Evolutionary conservation across 495 filamentous ascomycete genomes (phyloP).

Genomic region (Tuber brumale): DNA sequence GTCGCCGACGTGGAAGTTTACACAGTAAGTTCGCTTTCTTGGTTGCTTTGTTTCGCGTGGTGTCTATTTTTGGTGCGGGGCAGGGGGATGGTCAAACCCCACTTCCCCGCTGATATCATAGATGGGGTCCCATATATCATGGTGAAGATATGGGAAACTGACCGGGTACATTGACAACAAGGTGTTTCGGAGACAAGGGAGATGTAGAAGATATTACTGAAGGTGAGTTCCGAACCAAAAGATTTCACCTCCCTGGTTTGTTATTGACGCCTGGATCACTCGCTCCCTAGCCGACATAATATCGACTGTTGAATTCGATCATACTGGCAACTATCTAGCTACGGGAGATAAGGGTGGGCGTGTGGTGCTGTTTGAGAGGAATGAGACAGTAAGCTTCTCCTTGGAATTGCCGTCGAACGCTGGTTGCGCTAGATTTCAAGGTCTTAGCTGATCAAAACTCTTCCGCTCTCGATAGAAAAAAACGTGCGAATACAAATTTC

Average conservation of each 20-base stretch:
- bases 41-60: conserved; percentile 14
- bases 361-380: conserved; percentile 94
- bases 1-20: conserved; percentile 99
- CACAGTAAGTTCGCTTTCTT: conserved; percentile 69
- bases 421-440: neutral
- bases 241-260: neutral
- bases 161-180: conserved; percentile 43
- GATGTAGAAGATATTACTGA: conserved; percentile 99
- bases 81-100: conserved; percentile 26
- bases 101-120: conserved; percentile 30
- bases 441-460: conserved; percentile 9
- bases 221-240: conserved; percentile 54
- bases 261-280: neutral
- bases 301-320: conserved; percentile 97
- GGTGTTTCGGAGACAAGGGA: conserved; percentile 99
- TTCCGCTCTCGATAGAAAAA: conserved; percentile 64
- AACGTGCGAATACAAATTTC: conserved; percentile 99
- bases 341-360: conserved; percentile 96
- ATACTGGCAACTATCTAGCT: conserved; percentile 95
- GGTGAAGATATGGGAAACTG: neutral
- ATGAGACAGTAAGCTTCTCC: conserved; percentile 71
- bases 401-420: neutral
- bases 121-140: neutral
- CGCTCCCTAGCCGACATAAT: conserved; percentile 87
- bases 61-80: conserved; percentile 35